Evolutionary conservation across 768 basidiomycete species (phyloP).

Genomic region (Pseudohyphozyma bogoriensis): DNA sequence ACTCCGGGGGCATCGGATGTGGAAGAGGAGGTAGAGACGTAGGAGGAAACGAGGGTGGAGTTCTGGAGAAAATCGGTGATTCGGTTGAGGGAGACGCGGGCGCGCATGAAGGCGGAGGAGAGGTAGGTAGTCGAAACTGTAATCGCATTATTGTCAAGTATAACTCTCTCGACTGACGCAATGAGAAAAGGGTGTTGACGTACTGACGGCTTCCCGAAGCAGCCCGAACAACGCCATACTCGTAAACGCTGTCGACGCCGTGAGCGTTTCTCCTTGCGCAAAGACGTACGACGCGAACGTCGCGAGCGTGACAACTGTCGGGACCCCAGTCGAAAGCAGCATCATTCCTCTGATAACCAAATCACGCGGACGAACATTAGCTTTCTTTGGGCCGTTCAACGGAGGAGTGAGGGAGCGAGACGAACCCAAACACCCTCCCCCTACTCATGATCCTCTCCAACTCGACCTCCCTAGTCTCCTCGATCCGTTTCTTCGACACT

Average conservation of each 20-base stretch:
- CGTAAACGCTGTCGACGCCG: slow-evolving; percentile 40
- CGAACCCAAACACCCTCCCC: slow-evolving; percentile 19
- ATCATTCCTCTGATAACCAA: slow-evolving; percentile 26
- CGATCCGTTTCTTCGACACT: slow-evolving; percentile 24
- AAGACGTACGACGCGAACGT: slow-evolving; percentile 57
- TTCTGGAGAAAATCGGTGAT: slow-evolving; percentile 43
- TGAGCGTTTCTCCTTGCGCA: slow-evolving; percentile 35
- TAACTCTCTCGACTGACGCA: background rate
- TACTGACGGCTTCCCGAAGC: slow-evolving; percentile 25
- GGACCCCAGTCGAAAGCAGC: slow-evolving; percentile 30
- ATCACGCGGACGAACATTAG: too few species aligned
- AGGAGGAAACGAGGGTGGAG: slow-evolving; percentile 58
- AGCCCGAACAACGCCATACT: slow-evolving; percentile 40
- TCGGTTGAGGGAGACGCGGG: slow-evolving; percentile 35
- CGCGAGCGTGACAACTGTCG: slow-evolving; percentile 46
- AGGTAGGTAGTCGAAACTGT: slow-evolving; percentile 24
- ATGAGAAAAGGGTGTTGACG: background rate
- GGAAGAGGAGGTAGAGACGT: slow-evolving; percentile 43
- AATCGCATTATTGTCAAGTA: too few species aligned
- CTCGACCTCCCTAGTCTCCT: slow-evolving; percentile 31
- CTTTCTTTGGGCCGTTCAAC: background rate
- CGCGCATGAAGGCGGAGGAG: slow-evolving; percentile 25
- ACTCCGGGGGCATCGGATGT: too few species aligned
- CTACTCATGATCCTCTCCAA: slow-evolving; percentile 35
- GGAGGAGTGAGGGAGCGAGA: too few species aligned